phyloP scores from a whole-genome alignment of 2,329 filamentous ascomycete species.

The Phialemoniopsis sp. region DNA sequence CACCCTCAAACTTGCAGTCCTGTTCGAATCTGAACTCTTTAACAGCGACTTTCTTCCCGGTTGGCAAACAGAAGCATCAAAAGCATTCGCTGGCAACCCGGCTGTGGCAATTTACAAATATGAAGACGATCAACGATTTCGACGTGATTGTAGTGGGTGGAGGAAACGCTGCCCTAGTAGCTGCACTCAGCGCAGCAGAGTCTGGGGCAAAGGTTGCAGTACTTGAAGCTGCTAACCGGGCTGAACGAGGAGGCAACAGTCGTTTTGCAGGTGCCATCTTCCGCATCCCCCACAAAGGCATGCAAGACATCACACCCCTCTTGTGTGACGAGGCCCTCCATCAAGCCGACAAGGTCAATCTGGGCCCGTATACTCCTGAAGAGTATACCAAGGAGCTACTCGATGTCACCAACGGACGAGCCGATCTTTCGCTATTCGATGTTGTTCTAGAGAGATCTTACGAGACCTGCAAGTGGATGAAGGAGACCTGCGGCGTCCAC shows the following conservation, averaged over 20 bases:
- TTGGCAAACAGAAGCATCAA: no score
- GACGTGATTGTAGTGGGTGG: constrained; percentile 54
- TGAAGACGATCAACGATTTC: no score
- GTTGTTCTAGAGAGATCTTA: constrained; percentile 48
- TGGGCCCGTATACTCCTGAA: constrained; percentile 48
- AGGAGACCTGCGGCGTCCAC: constrained; percentile 44
- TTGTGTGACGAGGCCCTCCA: no score
- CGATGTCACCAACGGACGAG: constrained; percentile 48
- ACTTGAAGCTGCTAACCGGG: constrained; percentile 51
- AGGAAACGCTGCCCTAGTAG: constrained; percentile 61
- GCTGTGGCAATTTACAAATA: no score
- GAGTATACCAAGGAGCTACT: constrained; percentile 54
- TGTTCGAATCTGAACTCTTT: no score
- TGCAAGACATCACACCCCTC: constrained; percentile 53
- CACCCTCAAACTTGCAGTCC: no score
- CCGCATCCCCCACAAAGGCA: constrained; percentile 50
- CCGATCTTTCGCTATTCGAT: constrained; percentile 42
- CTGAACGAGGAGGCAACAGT: constrained; percentile 62
- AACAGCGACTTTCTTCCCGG: no score
- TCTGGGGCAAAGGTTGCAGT: constrained; percentile 38
- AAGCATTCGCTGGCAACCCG: no score
- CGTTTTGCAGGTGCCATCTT: constrained; percentile 64
- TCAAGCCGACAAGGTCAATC: no score
- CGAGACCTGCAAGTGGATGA: constrained; percentile 50
- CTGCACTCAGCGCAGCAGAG: constrained; percentile 52